Percentiles rank a stretch among this genome's conserved stretches.
phyloP scores from a whole-genome alignment of 306 rosid species.

The Alnus glutinosa region DNA sequence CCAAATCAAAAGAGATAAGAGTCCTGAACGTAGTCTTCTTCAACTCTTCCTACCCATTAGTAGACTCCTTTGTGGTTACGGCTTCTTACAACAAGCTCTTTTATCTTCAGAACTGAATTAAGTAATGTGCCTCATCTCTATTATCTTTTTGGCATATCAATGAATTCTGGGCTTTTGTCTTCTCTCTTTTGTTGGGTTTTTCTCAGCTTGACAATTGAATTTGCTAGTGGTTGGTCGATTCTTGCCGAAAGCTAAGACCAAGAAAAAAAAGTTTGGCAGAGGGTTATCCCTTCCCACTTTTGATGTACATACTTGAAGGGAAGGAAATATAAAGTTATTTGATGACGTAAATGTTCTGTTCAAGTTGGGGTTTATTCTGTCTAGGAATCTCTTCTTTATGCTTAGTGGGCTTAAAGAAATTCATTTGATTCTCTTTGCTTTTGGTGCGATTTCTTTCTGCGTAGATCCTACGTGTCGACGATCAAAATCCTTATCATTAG shows the following conservation, averaged over 20 bases:
- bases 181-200: background rate
- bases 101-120: background rate
- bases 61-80: too few species aligned
- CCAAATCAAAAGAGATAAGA: too few species aligned
- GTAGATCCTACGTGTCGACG: background rate
- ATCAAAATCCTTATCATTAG: too few species aligned
- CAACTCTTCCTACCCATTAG: too few species aligned
- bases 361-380: background rate
- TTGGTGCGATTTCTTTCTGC: background rate
- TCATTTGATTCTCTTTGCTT: slow-evolving; percentile 11
- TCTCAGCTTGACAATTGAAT: slow-evolving; percentile 14
- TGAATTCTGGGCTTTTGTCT: background rate
- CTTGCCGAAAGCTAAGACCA: background rate
- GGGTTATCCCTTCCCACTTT: background rate
- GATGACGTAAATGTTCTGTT: slow-evolving; percentile 19
- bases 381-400: background rate
- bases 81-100: background rate
- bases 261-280: background rate
- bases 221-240: background rate
- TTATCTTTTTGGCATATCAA: background rate
- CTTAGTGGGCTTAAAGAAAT: background rate
- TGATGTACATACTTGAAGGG: background rate
- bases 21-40: too few species aligned
- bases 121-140: background rate
- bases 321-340: slow-evolving; percentile 1